phyloP scores from a whole-genome alignment of 139 green algal species.

The Gonium pectorale region DNA sequence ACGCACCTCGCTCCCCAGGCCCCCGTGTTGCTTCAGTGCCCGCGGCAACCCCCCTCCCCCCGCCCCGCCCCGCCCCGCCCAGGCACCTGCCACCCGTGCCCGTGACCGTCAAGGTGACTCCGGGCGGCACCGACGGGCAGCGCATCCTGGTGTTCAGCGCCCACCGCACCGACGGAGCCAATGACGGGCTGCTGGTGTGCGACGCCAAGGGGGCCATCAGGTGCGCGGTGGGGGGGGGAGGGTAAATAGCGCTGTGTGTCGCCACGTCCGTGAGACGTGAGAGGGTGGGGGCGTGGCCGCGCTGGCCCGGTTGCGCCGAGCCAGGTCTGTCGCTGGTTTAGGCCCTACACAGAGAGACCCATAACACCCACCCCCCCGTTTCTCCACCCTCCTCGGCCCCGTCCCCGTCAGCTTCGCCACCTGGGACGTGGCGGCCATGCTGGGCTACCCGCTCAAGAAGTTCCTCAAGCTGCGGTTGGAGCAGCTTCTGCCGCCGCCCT shows the following conservation, averaged over 20 bases:
- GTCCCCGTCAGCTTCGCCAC: no score
- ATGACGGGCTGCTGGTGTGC: constrained; percentile 14
- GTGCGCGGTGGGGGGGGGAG: no score
- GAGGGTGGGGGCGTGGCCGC: no score
- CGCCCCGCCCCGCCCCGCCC: neutral
- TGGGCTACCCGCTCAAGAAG: constrained; percentile 17
- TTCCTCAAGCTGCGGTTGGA: constrained; percentile 34
- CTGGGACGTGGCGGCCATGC: constrained; percentile 42
- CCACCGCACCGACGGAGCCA: constrained; percentile 23
- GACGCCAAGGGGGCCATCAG: constrained; percentile 16
- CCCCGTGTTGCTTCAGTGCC: no score
- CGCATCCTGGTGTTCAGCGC: constrained; percentile 45
- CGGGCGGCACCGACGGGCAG: constrained; percentile 37
- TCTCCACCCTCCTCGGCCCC: no score
- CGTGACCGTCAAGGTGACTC: neutral
- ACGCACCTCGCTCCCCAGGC: no score
- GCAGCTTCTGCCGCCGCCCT: constrained; percentile 33
- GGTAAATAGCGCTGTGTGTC: no score
- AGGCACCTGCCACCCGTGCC: constrained; percentile 33
- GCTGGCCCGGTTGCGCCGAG: no score
- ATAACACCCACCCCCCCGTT: no score
- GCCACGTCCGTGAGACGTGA: no score
- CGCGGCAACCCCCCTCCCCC: neutral
- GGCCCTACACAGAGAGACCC: no score
- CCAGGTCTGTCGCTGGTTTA: no score